Evolutionary conservation across 768 basidiomycete genomes (phyloP).

Genomic region (Mycena polygramma): DNA sequence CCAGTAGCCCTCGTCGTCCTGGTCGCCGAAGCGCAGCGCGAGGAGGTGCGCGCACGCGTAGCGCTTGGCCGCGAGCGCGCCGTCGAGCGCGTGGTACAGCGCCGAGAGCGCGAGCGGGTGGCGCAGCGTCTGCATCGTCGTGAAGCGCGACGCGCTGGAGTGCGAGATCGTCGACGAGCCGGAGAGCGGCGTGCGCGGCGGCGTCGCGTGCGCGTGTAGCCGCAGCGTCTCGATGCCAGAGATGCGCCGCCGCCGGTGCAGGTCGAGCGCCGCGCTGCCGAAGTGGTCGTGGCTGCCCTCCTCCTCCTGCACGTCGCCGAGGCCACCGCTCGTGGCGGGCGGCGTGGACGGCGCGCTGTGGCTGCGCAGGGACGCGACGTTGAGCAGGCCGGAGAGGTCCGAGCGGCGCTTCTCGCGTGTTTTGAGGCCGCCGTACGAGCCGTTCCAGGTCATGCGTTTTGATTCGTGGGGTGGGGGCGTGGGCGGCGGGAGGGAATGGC

Average conservation of each 20-base stretch:
- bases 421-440: conserved; percentile 68
- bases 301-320: conserved; percentile 49
- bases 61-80: conserved; percentile 78
- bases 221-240: conserved; percentile 67
- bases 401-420: conserved; percentile 67
- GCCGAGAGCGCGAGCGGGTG: conserved; percentile 79
- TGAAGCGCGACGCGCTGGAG: conserved; percentile 67
- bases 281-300: conserved; percentile 56
- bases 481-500: conserved; percentile 44
- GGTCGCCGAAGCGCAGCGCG: conserved; percentile 79
- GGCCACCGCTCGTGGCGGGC: conserved; percentile 28
- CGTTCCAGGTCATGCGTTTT: conserved; percentile 85
- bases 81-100: conserved; percentile 70
- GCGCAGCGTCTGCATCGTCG: conserved; percentile 68
- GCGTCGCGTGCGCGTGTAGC: conserved; percentile 40
- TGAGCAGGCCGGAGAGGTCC: conserved; percentile 64
- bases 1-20: conserved; percentile 85
- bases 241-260: conserved; percentile 67
- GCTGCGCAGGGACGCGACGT: conserved; percentile 43
- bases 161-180: conserved; percentile 53
- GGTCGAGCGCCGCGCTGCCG: conserved; percentile 70
- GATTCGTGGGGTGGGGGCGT: conserved; percentile 44
- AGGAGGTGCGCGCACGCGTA: conserved; percentile 86
- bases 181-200: conserved; percentile 49
- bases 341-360: conserved; percentile 55